Base-by-base conservation (phyloP, 1,139 yeast genomes). In the Yamadazyma siamensis region DNA sequence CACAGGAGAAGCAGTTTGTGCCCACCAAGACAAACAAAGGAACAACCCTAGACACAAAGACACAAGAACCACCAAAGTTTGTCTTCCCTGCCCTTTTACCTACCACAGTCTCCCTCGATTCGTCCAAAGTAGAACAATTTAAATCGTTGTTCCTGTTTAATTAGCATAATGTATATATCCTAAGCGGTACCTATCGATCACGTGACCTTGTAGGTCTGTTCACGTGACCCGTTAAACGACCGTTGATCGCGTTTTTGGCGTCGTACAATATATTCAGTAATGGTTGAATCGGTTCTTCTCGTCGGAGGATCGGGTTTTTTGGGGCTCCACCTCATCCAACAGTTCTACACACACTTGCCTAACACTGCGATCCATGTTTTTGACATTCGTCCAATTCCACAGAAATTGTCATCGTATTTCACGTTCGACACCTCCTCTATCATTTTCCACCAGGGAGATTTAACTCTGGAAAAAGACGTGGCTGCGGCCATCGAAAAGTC, bases 221-320 rank as follows among this genome's bases (percentile, higher is more conserved):
- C n/a, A n/a, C n/a, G n/a, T n/a, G n/a, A n/a, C n/a, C n/a, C n/a
- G n/a, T n/a, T n/a, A n/a, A n/a, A n/a, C n/a, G n/a, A n/a, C n/a
- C n/a, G n/a, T n/a, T n/a, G n/a, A n/a, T n/a, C n/a, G n/a, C n/a
- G n/a, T n/a, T n/a, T n/a, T n/a, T n/a, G n/a, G n/a, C n/a, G n/a
- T n/a, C n/a, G n/a, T n/a, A n/a, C n/a, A n/a, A n/a, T n/a, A n/a
- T n/a, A n/a, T n/a, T n/a, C n/a, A n/a, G n/a, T n/a, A n/a, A n/a
- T n/a, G n/a, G n/a, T 63, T 32, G 61, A 75, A 18, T 79, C 91
- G 1, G 94, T 89, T 4, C 74, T 91, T 23, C 67, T 91, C 20
- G 77, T 91, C 21, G 98, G 98, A 28, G 98, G 98, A 4, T 69
- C 96, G 3, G 99, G 99, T 1, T 94, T 94, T 48, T 71, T 94